Conservation (phyloP, 2,329 filamentous ascomycete species). For the Amesomyces nigricolor region DNA sequence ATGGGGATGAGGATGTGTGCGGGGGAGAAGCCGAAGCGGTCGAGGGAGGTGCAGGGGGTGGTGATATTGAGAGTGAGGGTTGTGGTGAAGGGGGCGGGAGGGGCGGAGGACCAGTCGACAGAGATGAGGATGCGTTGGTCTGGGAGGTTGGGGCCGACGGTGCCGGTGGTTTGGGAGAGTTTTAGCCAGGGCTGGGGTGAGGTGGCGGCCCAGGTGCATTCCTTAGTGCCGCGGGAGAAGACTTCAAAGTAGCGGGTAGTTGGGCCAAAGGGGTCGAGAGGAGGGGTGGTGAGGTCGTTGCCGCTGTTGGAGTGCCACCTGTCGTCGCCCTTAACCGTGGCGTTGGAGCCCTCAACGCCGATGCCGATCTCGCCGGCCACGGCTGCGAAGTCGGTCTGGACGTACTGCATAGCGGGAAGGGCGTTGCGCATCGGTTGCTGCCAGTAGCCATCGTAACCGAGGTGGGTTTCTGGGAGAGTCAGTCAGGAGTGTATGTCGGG, state of each 20-base stretch:
- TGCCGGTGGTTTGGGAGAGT: conserved; percentile 45
- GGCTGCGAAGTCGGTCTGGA: conserved; percentile 51
- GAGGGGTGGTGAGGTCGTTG: conserved; percentile 48
- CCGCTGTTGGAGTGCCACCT: conserved; percentile 52
- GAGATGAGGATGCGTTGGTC: conserved; percentile 50
- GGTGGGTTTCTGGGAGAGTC: conserved; percentile 39
- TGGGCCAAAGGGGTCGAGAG: conserved; percentile 54
- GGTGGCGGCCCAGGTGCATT: conserved; percentile 49
- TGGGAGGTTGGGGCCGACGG: conserved; percentile 41
- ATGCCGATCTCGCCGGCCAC: conserved; percentile 60
- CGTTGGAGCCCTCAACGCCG: conserved; percentile 59
- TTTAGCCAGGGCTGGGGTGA: conserved; percentile 46
- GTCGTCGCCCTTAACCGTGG: conserved; percentile 62
- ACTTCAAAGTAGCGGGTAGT: conserved; percentile 56
- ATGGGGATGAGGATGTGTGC: conserved; percentile 52
- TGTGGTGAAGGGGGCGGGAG: conserved; percentile 34
- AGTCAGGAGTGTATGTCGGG: neutral
- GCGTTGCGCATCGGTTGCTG: conserved; percentile 69
- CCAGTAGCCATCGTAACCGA: conserved; percentile 53
- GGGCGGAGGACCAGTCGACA: conserved; percentile 47
- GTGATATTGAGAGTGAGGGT: conserved; percentile 49
- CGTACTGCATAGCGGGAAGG: conserved; percentile 55
- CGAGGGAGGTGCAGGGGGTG: conserved; percentile 40
- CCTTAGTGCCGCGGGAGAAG: conserved; percentile 51
- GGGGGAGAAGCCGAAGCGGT: conserved; percentile 36